Percentiles rank a stretch among this genome's conserved stretches.
phyloP scores from a whole-genome alignment of 768 basidiomycete genomes.

The Symmetrospora coprosmae region DNA sequence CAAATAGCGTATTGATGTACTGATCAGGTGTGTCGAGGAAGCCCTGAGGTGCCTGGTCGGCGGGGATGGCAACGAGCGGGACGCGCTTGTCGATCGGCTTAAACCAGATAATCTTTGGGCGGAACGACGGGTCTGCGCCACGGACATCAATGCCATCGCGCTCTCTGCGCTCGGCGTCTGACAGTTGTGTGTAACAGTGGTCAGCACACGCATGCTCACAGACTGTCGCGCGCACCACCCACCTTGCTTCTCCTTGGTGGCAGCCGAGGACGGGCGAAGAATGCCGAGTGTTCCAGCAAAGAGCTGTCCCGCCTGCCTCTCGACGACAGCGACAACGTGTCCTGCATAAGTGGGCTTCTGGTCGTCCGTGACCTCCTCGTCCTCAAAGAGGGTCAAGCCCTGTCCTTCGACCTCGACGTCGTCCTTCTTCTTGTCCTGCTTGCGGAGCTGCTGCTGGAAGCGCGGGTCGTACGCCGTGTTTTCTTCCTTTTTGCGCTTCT shows the following conservation, averaged over 20 bases:
- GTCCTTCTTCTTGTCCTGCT: constrained; percentile 99
- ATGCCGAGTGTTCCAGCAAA: constrained; percentile 95
- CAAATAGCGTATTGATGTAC: constrained; percentile 80
- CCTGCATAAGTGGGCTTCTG: constrained; percentile 96
- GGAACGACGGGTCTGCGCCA: constrained; percentile 60
- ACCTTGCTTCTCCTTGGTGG: constrained; percentile 87
- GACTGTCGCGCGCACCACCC: not conserved
- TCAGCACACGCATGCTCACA: not conserved
- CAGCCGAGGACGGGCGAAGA: constrained; percentile 84
- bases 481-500: constrained; percentile 99
- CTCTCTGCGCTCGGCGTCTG: constrained; percentile 85
- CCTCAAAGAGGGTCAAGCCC: constrained; percentile 87
- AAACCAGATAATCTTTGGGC: constrained; percentile 99
- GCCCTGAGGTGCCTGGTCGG: constrained; percentile 88
- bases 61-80: constrained; percentile 93
- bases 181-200: not conserved
- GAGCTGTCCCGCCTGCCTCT: constrained; percentile 95
- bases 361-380: constrained; percentile 98
- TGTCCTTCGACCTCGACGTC: constrained; percentile 99
- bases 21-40: constrained; percentile 87
- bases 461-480: constrained; percentile 85
- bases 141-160: constrained; percentile 68
- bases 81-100: constrained; percentile 99
- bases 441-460: constrained; percentile 44
- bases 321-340: constrained; percentile 98